Conservation (phyloP, 176 grass and related monocot genomes). For the Melocanna baccifera region DNA sequence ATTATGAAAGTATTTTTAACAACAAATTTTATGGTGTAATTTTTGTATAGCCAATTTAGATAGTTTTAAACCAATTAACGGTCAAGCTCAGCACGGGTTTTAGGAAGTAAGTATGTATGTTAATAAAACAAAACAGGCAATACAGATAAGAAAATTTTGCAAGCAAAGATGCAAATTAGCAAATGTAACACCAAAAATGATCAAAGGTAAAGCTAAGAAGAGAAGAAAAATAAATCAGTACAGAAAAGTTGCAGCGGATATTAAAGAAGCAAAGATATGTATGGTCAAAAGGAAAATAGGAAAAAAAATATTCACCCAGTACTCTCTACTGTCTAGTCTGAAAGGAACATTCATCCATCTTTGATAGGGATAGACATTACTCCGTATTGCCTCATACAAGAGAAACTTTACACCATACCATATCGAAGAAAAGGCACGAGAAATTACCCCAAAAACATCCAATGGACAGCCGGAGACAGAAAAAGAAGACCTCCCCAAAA, state of each 20-base stretch:
- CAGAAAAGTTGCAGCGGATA: neutral
- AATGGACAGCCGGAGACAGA: neutral
- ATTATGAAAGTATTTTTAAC: too few relatives aligned
- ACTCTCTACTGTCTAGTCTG: neutral
- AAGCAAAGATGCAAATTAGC: neutral
- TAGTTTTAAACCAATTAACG: too few relatives aligned
- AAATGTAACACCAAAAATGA: neutral
- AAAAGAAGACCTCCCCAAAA: neutral
- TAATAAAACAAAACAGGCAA: neutral
- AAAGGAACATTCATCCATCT: neutral
- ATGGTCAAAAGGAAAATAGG: neutral
- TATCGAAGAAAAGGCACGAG: neutral
- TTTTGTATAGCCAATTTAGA: too few relatives aligned
- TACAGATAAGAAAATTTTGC: neutral
- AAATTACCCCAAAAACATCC: neutral
- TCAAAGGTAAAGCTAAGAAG: neutral
- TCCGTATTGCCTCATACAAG: neutral
- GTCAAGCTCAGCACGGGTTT: too few relatives aligned
- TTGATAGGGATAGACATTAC: neutral
- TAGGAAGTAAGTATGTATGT: neutral
- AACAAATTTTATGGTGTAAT: too few relatives aligned
- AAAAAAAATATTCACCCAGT: neutral
- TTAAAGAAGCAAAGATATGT: neutral
- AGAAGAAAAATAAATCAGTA: neutral
- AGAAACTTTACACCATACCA: slow-evolving; percentile 12